Evolutionary conservation across 768 basidiomycete species (phyloP), one percentile per base, ranked within the genome.

Genomic region (Kwoniella mangroviensis): DNA sequence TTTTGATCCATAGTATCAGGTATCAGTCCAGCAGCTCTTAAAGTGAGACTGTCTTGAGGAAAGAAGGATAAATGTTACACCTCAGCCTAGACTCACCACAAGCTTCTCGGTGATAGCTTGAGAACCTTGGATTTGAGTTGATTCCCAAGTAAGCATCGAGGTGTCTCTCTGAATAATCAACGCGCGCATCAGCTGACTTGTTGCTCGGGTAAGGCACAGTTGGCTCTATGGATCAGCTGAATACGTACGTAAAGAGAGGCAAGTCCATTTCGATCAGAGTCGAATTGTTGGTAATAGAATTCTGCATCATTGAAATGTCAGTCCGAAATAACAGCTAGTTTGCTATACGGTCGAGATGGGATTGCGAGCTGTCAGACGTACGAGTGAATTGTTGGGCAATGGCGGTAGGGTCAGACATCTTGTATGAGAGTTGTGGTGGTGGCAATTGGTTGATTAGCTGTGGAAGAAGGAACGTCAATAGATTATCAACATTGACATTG

Each of bases 61-160:
- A 34, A 34, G 6, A 22, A n/a, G 55, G 55, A 1, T 26, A 42
- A 34, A 1, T 34, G 34, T 34, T 34, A 34, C 34, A 34, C 34
- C 34, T 34, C 34, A 34, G 34, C 34, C 34, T n/a, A 22, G 58
- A 76, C 88, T 70, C 77, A 92, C 92, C 73, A 86, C 89, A 58
- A 95, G 87, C 74, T 91, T 95, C 91, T 94, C 83, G 84, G 90
- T 13, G 93, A 94, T 74, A 34, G 73, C 87, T 0, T 11, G 5
- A 1, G 72, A 81, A 41, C 88, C 88, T 34, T 86, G 87, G 73
- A 89, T 83, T 22, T 86, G 88, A 19, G 87, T 87, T 26, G 89
- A 89, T 71, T 86, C 94, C 84, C 88, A 98, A 7, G 90, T 88
- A 78, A 98, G 85, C 92, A 95, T 96, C 12, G 95, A 98, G 63